Base-by-base conservation (phyloP, 1,139 yeast genomes). In the Hyphopichia burtonii region DNA sequence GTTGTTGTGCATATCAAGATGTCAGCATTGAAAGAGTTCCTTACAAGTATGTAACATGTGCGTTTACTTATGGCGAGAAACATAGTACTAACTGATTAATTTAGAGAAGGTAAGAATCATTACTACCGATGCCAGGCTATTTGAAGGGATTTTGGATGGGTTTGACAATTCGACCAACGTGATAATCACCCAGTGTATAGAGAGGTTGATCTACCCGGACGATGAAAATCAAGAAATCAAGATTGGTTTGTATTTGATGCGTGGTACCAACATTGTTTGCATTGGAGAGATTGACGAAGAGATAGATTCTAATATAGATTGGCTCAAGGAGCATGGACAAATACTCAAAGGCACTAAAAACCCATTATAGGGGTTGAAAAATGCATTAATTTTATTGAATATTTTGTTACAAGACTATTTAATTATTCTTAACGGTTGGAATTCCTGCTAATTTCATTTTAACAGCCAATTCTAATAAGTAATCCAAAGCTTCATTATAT, bases 401-500 rank as follows among this genome's bases (percentile, higher is more conserved):
- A n/a, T n/a, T n/a, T n/a, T n/a, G n/a, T n/a, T n/a, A 49, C 14
- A 14, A 14, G 6, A 30, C 14, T 14, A 30, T 30, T 20, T 25
- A 31, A 6, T 17, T 17, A 4, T 20, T 33, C 11, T 20, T 33
- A 14, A 33, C 23, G n/a, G 36, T 33, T 14, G 83, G 75, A 37
- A 83, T 74, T 1, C 84, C 85, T 39, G 77, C 62, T 43, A 70
- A 74, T 51, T 77, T 76, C 96, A 90, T 87, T 58, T 86, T 86
- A 33, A 90, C 78, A 1, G 94, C 96, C 54, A 90, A 65, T 53
- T 88, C 96, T 55, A 93, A 68, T 52, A 93, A 67, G 59, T 91
- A 91, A 58, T 91, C 98, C 50, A 91, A 80, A 28, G 97, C 96
- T 63, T 93, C 98, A 59, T 90, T 89, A 61, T 86, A 85, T 15